These are phyloP conservation scores for Aspergillus thermomutatus DNA, from an alignment of 2,329 filamentous ascomycete genomes.

Conservation along the genomic window DNA sequence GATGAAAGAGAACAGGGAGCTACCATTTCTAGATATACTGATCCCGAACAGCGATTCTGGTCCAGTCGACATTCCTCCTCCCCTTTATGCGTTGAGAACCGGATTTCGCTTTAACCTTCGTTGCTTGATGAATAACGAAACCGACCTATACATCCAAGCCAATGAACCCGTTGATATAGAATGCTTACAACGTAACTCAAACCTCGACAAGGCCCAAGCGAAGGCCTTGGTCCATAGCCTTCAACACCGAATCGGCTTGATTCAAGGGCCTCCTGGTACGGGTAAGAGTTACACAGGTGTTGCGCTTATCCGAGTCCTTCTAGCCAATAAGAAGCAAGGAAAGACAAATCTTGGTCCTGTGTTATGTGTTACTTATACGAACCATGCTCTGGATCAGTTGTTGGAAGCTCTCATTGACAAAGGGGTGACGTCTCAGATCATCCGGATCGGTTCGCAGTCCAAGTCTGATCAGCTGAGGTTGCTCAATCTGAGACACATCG, in stretches of 20 bases:
- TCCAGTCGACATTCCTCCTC: conserved; percentile 37
- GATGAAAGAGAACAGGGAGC: conserved; percentile 41
- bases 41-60: conserved; percentile 16
- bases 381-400: conserved; percentile 55
- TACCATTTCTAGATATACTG: conserved; percentile 50
- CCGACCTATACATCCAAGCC: conserved; percentile 7
- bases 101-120: conserved; percentile 47
- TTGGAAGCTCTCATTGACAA: conserved; percentile 54
- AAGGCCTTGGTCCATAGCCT: conserved; percentile 12
- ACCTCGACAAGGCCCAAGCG: conserved; percentile 15
- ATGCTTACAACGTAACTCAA: conserved; percentile 8
- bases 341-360: conserved; percentile 41
- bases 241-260: conserved; percentile 12
- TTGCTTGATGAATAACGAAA: conserved; percentile 17
- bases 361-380: conserved; percentile 48
- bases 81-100: conserved; percentile 48
- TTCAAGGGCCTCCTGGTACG: conserved; percentile 26
- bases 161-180: conserved; percentile 6
- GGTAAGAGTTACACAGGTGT: conserved; percentile 23
- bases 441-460: conserved; percentile 60
- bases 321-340: conserved; percentile 21
- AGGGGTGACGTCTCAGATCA: conserved; percentile 40
- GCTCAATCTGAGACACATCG: conserved; percentile 45
- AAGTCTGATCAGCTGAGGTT: conserved; percentile 51
- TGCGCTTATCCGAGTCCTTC: conserved; percentile 23